Conservation (phyloP, 2,329 filamentous ascomycete genomes). For the Cytospora paraplurivora region DNA sequence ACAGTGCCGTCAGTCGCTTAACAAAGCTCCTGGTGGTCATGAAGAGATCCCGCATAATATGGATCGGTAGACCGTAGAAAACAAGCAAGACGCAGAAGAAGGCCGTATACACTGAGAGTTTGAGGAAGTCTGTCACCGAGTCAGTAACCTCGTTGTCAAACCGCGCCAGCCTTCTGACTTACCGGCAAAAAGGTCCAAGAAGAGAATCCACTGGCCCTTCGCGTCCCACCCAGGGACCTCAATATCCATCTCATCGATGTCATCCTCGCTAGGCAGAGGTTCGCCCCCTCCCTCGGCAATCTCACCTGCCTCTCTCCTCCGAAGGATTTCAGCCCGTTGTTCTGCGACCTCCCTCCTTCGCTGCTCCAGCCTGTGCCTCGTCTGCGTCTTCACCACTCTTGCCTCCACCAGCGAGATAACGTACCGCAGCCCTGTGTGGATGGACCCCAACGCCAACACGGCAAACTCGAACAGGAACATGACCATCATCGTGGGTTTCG, state of each 20-base stretch:
- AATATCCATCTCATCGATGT: conserved; percentile 87
- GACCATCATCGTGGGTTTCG: conserved; percentile 98
- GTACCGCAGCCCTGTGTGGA: conserved; percentile 79
- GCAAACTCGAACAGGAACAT: conserved; percentile 99
- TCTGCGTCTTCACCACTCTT: conserved; percentile 73
- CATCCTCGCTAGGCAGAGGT: conserved; percentile 61
- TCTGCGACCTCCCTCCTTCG: conserved; percentile 68
- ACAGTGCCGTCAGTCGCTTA: conserved; percentile 83
- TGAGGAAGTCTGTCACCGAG: conserved; percentile 72
- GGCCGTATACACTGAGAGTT: conserved; percentile 82
- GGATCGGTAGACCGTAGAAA: conserved; percentile 94
- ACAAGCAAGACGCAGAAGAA: conserved; percentile 93
- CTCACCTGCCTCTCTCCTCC: conserved; percentile 49
- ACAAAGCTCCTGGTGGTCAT: conserved; percentile 90
- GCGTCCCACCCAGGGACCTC: conserved; percentile 96
- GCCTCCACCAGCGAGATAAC: conserved; percentile 76
- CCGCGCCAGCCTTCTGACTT: conserved; percentile 36
- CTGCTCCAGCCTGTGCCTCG: conserved; percentile 66
- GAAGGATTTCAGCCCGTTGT: conserved; percentile 55
- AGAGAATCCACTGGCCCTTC: conserved; percentile 91
- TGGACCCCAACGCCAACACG: conserved; percentile 76
- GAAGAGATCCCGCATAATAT: conserved; percentile 94
- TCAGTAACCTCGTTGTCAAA: background rate
- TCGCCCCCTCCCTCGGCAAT: conserved; percentile 52
- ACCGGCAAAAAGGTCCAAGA: conserved; percentile 82